Evolutionary conservation across 2,329 filamentous ascomycete genomes (phyloP).

Genomic region (Claviceps maximensis): DNA sequence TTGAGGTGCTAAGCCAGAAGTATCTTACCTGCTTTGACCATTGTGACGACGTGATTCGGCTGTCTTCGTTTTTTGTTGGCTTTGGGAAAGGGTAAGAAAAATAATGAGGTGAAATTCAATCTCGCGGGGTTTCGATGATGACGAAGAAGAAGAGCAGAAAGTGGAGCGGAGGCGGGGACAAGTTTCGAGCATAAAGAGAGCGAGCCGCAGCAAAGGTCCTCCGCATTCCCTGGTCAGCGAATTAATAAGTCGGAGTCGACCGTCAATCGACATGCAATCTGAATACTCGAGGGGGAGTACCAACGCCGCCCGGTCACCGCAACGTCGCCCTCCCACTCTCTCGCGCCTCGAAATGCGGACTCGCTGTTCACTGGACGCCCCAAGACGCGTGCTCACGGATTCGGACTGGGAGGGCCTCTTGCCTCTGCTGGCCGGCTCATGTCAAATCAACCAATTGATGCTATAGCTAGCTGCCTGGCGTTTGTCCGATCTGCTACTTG

Average conservation of each 20-base stretch:
- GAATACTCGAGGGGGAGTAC: neutral
- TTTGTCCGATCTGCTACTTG: too few relatives aligned
- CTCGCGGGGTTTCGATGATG: constrained; percentile 5
- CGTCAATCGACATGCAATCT: too few relatives aligned
- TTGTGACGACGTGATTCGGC: constrained; percentile 51
- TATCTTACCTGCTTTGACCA: constrained; percentile 86
- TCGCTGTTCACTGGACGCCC: neutral
- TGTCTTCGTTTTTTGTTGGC: constrained; percentile 11
- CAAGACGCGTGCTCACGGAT: neutral
- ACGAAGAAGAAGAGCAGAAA: constrained; percentile 4
- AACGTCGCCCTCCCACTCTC: neutral
- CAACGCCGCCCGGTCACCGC: neutral
- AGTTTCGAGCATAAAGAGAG: constrained; percentile 5
- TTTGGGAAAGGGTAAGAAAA: neutral
- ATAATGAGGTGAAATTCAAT: neutral
- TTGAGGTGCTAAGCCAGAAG: neutral
- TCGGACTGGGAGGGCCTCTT: neutral
- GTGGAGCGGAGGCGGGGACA: constrained; percentile 8
- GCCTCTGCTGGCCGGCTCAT: too few relatives aligned
- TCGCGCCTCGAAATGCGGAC: neutral
- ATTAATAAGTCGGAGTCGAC: neutral
- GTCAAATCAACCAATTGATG: too few relatives aligned
- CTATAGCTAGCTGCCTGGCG: too few relatives aligned
- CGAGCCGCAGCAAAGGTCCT: neutral
- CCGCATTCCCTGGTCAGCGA: neutral